Conservation (phyloP, 805 yeast species). For the Wickerhamiella shivajii region DNA sequence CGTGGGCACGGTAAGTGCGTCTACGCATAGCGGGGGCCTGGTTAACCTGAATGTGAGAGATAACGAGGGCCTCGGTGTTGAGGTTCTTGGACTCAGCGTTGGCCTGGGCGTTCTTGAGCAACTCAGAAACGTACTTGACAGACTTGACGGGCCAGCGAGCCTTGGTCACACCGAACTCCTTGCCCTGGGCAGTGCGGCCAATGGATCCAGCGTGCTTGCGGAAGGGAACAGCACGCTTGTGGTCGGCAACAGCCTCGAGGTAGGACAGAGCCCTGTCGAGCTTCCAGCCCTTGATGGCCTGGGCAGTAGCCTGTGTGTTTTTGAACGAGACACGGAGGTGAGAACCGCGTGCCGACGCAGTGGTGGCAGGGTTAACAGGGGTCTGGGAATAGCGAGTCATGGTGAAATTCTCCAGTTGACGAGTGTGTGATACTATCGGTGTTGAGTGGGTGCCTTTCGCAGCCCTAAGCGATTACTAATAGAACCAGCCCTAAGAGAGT, state of each 20-base stretch:
- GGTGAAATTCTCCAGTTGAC: slow-evolving; percentile 18
- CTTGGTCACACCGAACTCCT: slow-evolving; percentile 98
- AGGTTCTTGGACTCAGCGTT: slow-evolving; percentile 99
- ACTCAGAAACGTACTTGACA: slow-evolving; percentile 86
- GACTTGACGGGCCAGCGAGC: slow-evolving; percentile 99
- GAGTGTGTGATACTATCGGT: no score
- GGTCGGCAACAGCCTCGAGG: slow-evolving; percentile 91
- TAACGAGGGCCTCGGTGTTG: slow-evolving; percentile 80
- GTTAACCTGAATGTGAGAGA: slow-evolving; percentile 99
- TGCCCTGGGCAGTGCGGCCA: slow-evolving; percentile 99
- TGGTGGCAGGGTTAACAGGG: slow-evolving; percentile 98
- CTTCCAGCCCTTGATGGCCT: slow-evolving; percentile 97
- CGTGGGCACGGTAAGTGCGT: slow-evolving; percentile 99
- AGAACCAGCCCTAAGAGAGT: no score
- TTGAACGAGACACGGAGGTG: slow-evolving; percentile 98
- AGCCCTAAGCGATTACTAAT: neutral
- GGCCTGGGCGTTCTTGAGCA: slow-evolving; percentile 94
- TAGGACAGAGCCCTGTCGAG: slow-evolving; percentile 89
- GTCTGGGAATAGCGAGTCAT: slow-evolving; percentile 99
- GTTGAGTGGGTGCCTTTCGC: no score
- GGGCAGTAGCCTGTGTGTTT: slow-evolving; percentile 99
- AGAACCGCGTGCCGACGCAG: slow-evolving; percentile 98
- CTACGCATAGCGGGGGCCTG: slow-evolving; percentile 99
- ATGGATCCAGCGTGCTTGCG: slow-evolving; percentile 92
- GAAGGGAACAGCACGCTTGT: slow-evolving; percentile 99